Evolutionary conservation across 2,329 filamentous ascomycete genomes (phyloP), one percentile per base, ranked within the genome.

Genomic region (Cladosporium sp.): DNA sequence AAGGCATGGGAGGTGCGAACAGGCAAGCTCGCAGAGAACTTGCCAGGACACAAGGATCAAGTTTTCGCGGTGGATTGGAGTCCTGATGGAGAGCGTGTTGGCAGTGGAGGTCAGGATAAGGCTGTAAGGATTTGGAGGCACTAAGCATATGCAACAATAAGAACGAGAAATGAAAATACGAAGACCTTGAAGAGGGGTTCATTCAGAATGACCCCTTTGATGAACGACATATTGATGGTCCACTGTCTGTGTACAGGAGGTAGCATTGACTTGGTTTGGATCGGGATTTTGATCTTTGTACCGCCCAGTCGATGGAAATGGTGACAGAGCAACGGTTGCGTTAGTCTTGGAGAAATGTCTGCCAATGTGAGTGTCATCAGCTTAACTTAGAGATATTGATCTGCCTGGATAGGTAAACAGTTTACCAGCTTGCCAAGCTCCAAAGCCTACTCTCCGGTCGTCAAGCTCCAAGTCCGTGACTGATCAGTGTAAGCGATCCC

Each of bases 21-120:
- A 1, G 91, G 89, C 60, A 97, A 96, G 79, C 80, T 99, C 66
- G 86, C 88, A 69, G 85, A 86, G 77, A 93, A 97, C 80, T 81
- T 98, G 55, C 92, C 93, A 0, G 93, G 94, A 0, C 94, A 98
- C 77, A 87, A 91, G 76, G 94, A 97, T 73, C 92, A 97, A 77
- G 93, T 97, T 0, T 97, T 93, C 78, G 92, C 93, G 0, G 89
- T 97, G 14, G 94, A 98, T 77, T 98, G 94, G 95, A 93, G 91
- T 71, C 90, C 92, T 0, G 93, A 97, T 76, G 95, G 95, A 10
- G 86, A 92, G 71, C 89, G 89, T 72, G 93, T 98, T 18, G 93
- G 89, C 21, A 97, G 93, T 77, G 95, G 93, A 64, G 95, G 95
- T 11, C 94, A 94, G 76, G 95, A 99, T 78, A 97, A 96, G 78